These are phyloP conservation scores for Metschnikowia anglica DNA, from an alignment of 805 yeast species.

Conservation along the genomic window DNA sequence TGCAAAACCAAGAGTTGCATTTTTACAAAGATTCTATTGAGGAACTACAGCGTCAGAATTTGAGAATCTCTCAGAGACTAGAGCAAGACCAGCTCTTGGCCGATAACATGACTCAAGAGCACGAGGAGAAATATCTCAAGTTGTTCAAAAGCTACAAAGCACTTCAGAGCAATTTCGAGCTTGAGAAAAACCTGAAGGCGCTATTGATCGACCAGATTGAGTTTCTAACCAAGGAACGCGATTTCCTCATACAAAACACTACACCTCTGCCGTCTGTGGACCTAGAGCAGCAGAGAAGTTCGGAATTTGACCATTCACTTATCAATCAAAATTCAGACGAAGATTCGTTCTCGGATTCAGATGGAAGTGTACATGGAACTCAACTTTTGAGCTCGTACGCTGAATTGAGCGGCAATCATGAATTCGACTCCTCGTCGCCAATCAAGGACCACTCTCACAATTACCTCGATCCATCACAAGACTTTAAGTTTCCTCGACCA, in stretches of 20 bases:
- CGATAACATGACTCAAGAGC: constrained; percentile 8
- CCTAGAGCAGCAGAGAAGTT: background rate
- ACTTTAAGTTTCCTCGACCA: constrained; percentile 8
- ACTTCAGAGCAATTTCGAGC: constrained; percentile 49
- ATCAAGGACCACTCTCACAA: constrained; percentile 19
- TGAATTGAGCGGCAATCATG: constrained; percentile 15
- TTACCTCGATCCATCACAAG: background rate
- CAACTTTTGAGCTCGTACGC: constrained; percentile 27
- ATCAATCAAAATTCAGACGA: constrained; percentile 2
- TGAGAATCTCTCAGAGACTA: constrained; percentile 22
- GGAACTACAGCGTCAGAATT: constrained; percentile 28
- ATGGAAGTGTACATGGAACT: constrained; percentile 23
- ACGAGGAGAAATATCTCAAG: constrained; percentile 28
- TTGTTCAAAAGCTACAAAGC: constrained; percentile 38
- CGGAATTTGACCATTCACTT: background rate
- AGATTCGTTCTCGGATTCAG: constrained; percentile 20
- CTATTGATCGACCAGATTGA: constrained; percentile 57
- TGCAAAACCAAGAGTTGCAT: constrained; percentile 30
- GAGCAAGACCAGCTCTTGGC: constrained; percentile 12
- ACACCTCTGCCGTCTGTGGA: constrained; percentile 4
- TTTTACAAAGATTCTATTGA: constrained; percentile 35
- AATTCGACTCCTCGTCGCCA: constrained; percentile 29
- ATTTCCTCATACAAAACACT: constrained; percentile 15
- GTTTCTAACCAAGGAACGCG: constrained; percentile 39
- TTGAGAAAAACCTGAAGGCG: constrained; percentile 52